These are phyloP conservation scores for Penicillium flavigenum DNA, from an alignment of 495 filamentous ascomycete species.

Conservation along the genomic window DNA sequence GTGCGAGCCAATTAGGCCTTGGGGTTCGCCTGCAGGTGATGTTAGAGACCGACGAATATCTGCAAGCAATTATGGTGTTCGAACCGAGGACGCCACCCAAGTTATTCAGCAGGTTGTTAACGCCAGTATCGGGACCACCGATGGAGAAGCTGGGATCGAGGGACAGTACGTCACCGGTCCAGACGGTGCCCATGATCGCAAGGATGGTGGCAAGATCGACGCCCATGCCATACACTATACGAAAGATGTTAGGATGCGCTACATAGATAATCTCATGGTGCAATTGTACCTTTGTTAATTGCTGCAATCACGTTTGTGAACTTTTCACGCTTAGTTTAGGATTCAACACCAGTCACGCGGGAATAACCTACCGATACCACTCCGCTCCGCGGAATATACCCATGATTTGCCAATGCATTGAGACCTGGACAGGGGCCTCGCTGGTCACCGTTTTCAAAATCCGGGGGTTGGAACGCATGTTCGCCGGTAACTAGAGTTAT, in stretches of 20 bases:
- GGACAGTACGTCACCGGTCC: conserved; percentile 48
- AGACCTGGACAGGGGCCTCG: conserved; percentile 53
- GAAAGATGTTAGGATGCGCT: not conserved
- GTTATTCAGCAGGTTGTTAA: conserved; percentile 34
- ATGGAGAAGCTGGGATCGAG: conserved; percentile 44
- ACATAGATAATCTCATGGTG: not conserved
- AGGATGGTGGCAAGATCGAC: conserved; percentile 52
- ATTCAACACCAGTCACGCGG: conserved; percentile 12
- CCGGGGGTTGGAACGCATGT: conserved; percentile 40
- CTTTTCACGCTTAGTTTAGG: conserved; percentile 29
- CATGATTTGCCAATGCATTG: conserved; percentile 55
- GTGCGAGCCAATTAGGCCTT: conserved; percentile 53
- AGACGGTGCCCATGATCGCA: conserved; percentile 49
- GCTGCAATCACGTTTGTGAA: conserved; percentile 27
- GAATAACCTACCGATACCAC: conserved; percentile 35
- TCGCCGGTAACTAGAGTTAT: conserved; percentile 33
- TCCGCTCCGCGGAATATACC: conserved; percentile 54
- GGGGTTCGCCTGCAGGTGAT: conserved; percentile 29
- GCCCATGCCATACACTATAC: conserved; percentile 50
- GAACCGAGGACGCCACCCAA: conserved; percentile 30
- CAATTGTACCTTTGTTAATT: conserved; percentile 30
- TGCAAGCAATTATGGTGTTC: not conserved
- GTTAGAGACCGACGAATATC: not conserved
- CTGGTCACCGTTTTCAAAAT: conserved; percentile 38
- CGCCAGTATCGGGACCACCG: conserved; percentile 31